A percentile compares a stretch with the other conserved stretches of the same genome.
Evolutionary conservation across 345 rosid genomes (phyloP).

Genomic region (Eucalyptus cladocalyx): DNA sequence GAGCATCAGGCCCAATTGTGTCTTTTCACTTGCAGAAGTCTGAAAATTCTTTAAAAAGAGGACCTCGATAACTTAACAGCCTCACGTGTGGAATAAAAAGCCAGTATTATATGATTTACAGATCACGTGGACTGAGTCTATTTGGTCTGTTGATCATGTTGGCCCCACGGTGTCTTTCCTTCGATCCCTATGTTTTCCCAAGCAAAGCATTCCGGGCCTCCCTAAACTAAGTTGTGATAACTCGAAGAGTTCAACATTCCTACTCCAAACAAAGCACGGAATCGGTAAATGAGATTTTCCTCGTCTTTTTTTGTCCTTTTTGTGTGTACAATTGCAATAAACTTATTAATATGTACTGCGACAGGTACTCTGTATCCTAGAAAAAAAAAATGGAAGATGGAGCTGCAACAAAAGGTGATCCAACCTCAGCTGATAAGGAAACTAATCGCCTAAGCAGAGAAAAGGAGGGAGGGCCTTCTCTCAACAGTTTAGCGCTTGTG

Average conservation of each 20-base stretch:
- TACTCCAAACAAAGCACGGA: fast-evolving
- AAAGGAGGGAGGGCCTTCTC: neutral
- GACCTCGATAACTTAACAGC: too few species aligned
- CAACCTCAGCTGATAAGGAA: fast-evolving
- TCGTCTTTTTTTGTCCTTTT: neutral
- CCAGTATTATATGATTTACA: fast-evolving
- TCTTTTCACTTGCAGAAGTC: fast-evolving
- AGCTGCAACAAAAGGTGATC: fast-evolving
- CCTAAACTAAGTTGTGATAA: too few species aligned
- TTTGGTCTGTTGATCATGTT: fast-evolving
- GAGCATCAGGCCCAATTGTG: too few species aligned
- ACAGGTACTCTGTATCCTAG: fast-evolving
- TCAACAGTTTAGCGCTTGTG: too few species aligned
- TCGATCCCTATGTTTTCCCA: fast-evolving
- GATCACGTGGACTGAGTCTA: fast-evolving
- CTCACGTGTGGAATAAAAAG: too few species aligned
- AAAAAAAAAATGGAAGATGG: too few species aligned
- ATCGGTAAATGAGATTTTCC: neutral
- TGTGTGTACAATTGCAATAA: neutral
- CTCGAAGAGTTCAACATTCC: neutral
- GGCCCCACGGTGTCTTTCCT: fast-evolving
- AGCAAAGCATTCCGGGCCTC: fast-evolving
- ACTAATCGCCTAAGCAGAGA: fast-evolving
- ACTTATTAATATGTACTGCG: neutral
- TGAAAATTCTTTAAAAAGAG: too few species aligned